phyloP scores from a whole-genome alignment of 768 basidiomycete species.

The Panaeolus papilionaceus region DNA sequence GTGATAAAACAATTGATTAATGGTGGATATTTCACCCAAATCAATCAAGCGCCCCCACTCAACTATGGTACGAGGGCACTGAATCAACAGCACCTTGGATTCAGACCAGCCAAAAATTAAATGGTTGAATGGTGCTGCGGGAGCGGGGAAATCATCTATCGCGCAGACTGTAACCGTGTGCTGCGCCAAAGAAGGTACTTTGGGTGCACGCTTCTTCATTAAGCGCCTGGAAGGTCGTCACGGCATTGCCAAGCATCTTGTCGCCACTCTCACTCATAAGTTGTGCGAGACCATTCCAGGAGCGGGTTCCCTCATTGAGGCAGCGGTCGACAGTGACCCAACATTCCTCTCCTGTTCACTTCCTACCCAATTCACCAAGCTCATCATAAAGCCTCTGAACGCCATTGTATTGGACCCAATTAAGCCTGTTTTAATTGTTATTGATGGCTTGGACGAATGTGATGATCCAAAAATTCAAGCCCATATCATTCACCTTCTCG shows the following conservation, averaged over 20 bases:
- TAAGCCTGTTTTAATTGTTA: slow-evolving; percentile 21
- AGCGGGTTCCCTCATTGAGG: slow-evolving; percentile 10
- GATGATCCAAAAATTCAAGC: slow-evolving; percentile 19
- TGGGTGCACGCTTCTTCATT: slow-evolving; percentile 25
- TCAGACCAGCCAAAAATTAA: neutral
- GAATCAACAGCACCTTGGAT: slow-evolving; percentile 15
- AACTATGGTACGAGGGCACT: slow-evolving; percentile 4
- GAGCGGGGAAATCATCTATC: slow-evolving; percentile 27
- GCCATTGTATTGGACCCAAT: neutral
- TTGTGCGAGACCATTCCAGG: slow-evolving; percentile 18
- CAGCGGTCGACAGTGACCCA: slow-evolving; percentile 19
- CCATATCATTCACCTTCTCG: slow-evolving; percentile 20
- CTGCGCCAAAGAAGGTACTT: slow-evolving; percentile 11
- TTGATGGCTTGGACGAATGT: slow-evolving; percentile 34
- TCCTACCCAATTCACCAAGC: slow-evolving; percentile 17
- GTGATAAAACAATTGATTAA: neutral
- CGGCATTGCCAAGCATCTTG: slow-evolving; percentile 17
- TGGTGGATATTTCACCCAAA: neutral
- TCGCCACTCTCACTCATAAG: slow-evolving; percentile 25
- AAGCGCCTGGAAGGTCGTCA: slow-evolving; percentile 15
- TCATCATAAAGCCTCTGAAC: slow-evolving; percentile 22
- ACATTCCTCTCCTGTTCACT: slow-evolving; percentile 20
- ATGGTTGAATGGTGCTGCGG: slow-evolving; percentile 27
- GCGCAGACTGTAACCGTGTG: slow-evolving; percentile 20
- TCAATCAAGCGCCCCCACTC: neutral